phyloP scores from a whole-genome alignment of 202 grass and related monocot species.

The Dendrocalamus latiflorus region DNA sequence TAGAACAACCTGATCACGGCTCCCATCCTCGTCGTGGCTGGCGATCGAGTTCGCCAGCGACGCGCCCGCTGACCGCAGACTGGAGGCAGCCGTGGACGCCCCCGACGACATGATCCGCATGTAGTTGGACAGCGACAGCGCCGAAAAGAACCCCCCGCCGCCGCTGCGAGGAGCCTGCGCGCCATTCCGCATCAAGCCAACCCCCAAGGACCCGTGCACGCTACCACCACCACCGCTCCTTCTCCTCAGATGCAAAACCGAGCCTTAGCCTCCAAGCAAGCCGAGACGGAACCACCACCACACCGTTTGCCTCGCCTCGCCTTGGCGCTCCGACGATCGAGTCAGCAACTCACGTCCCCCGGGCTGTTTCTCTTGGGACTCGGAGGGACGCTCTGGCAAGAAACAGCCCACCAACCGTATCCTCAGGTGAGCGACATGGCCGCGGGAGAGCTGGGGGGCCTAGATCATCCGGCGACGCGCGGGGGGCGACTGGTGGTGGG shows the following conservation, averaged over 20 bases:
- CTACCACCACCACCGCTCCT: neutral
- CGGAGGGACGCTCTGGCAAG: constrained; percentile 47
- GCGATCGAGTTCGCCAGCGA: constrained; percentile 76
- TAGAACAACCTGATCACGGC: constrained; percentile 63
- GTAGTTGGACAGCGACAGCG: constrained; percentile 66
- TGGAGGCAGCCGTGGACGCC: constrained; percentile 79
- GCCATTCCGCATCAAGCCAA: constrained; percentile 62
- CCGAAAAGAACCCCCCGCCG: constrained; percentile 57
- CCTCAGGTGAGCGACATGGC: constrained; percentile 54
- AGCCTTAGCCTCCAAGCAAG: constrained; percentile 23
- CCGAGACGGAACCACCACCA: neutral
- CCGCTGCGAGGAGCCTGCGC: constrained; percentile 44
- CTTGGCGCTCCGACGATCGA: neutral
- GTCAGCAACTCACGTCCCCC: neutral
- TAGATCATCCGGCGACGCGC: constrained; percentile 18
- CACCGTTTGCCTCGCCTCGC: neutral
- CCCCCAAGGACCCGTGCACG: neutral
- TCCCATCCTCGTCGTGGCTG: constrained; percentile 45
- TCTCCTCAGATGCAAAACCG: constrained; percentile 14
- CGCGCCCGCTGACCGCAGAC: constrained; percentile 53
- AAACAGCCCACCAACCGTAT: constrained; percentile 61
- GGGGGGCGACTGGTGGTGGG: constrained; percentile 23
- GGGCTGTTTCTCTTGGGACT: constrained; percentile 62
- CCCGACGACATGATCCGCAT: constrained; percentile 86
- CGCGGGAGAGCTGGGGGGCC: neutral